Conservation (phyloP, 2,329 filamentous ascomycete species). For the Parastagonospora avenae region DNA sequence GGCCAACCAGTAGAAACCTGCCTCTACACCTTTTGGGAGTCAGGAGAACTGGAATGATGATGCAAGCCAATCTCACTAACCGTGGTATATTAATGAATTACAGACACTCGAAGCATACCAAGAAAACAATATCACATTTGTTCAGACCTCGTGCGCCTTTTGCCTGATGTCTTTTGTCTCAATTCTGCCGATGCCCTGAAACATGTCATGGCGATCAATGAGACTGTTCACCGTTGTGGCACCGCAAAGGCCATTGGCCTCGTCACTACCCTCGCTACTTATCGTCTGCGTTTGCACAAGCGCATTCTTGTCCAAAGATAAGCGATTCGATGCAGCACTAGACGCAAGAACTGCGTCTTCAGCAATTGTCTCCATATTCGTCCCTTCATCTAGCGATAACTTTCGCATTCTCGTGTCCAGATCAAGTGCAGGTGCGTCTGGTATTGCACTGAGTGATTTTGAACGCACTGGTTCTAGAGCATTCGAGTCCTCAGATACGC, state of each 20-base stretch:
- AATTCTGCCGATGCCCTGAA: constrained; percentile 39
- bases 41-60: too few relatives aligned
- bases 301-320: constrained; percentile 23
- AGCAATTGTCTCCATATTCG: constrained; percentile 9
- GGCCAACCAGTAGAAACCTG: too few relatives aligned
- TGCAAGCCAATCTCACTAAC: too few relatives aligned
- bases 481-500: constrained; percentile 18
- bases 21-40: too few relatives aligned
- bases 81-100: too few relatives aligned
- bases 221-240: constrained; percentile 43
- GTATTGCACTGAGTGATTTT: constrained; percentile 41
- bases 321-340: constrained; percentile 1
- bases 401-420: constrained; percentile 32
- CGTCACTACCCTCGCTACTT: constrained; percentile 26
- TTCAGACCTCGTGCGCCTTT: constrained; percentile 25
- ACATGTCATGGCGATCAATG: constrained; percentile 53
- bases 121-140: not conserved
- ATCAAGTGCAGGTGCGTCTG: constrained; percentile 27
- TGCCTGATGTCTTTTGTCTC: constrained; percentile 48
- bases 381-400: constrained; percentile 15
- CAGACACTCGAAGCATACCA: not conserved
- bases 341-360: constrained; percentile 12
- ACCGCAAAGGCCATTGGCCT: constrained; percentile 22
- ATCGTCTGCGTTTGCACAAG: constrained; percentile 36
- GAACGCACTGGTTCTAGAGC: constrained; percentile 36